A percentile compares a stretch with the other conserved stretches of the same genome.
These are phyloP conservation scores for Edaphochlamys debaryana DNA, from an alignment of 139 green algal species.

Conservation along the genomic window DNA sequence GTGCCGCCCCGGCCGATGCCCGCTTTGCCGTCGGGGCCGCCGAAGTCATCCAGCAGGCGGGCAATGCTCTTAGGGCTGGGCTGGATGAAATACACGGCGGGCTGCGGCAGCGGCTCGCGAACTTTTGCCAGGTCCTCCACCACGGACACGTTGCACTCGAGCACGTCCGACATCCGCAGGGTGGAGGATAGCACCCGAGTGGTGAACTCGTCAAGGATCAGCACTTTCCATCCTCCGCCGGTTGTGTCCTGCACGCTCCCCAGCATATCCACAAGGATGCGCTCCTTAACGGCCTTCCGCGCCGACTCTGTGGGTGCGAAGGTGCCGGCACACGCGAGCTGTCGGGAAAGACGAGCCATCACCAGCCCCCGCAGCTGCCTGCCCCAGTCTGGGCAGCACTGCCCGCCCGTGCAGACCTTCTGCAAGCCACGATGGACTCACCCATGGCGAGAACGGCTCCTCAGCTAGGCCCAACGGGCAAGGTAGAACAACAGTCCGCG, in stretches of 20 bases:
- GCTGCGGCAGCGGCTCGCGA: conserved; percentile 77
- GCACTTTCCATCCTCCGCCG: conserved; percentile 78
- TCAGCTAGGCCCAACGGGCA: too few relatives aligned
- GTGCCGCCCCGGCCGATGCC: background rate
- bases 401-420: too few relatives aligned
- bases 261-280: conserved; percentile 78
- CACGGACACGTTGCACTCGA: conserved; percentile 49
- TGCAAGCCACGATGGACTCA: too few relatives aligned
- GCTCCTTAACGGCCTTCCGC: conserved; percentile 48
- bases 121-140: conserved; percentile 82
- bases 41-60: conserved; percentile 20
- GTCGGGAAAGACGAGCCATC: too few relatives aligned
- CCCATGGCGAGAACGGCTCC: too few relatives aligned
- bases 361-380: too few relatives aligned
- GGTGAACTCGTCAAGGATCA: conserved; percentile 84
- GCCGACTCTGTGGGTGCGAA: conserved; percentile 42
- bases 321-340: too few relatives aligned
- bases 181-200: conserved; percentile 57
- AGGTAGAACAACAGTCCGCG: too few relatives aligned
- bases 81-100: conserved; percentile 91
- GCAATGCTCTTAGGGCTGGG: conserved; percentile 58
- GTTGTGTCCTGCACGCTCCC: conserved; percentile 61
- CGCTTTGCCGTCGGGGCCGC: conserved; percentile 19
- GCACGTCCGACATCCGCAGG: conserved; percentile 43
- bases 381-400: too few relatives aligned